Conservation (phyloP, 768 basidiomycete genomes). For the Tricholoma matsutake region DNA sequence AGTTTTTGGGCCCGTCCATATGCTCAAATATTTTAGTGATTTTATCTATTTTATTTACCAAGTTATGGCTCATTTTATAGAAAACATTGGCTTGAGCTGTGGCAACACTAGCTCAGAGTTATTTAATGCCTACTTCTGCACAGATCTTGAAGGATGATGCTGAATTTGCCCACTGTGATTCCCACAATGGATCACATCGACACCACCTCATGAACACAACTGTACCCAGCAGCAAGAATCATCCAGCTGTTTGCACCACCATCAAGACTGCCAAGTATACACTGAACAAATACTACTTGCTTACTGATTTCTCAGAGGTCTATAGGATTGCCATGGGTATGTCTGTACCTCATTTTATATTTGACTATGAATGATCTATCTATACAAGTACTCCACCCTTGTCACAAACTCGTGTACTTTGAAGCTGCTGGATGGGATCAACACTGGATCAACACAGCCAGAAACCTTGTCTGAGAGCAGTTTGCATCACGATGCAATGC, state of each 20-base stretch:
- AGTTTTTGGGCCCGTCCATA: too few relatives aligned
- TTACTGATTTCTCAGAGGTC: constrained; percentile 28
- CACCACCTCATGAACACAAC: not conserved
- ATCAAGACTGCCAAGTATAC: constrained; percentile 21
- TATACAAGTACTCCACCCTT: constrained; percentile 30
- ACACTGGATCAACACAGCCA: not conserved
- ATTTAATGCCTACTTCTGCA: too few relatives aligned
- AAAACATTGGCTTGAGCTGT: too few relatives aligned
- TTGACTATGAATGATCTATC: not conserved
- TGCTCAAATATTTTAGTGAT: too few relatives aligned
- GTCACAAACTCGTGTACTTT: constrained; percentile 35
- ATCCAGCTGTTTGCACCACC: constrained; percentile 21
- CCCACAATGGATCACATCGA: too few relatives aligned
- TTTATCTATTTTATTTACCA: too few relatives aligned
- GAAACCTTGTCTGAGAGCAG: not conserved
- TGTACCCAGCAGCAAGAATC: not conserved
- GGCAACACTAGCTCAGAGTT: not conserved
- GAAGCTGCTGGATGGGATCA: constrained; percentile 1
- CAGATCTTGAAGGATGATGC: constrained; percentile 32
- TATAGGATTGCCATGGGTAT: constrained; percentile 38
- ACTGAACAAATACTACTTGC: constrained; percentile 30
- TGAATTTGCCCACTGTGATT: too few relatives aligned
- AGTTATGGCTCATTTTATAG: too few relatives aligned
- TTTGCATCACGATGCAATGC: not conserved
- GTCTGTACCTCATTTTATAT: constrained; percentile 18